Evolutionary conservation across 495 filamentous ascomycete genomes (phyloP).

Genomic region (Alectoria sarmentosa): DNA sequence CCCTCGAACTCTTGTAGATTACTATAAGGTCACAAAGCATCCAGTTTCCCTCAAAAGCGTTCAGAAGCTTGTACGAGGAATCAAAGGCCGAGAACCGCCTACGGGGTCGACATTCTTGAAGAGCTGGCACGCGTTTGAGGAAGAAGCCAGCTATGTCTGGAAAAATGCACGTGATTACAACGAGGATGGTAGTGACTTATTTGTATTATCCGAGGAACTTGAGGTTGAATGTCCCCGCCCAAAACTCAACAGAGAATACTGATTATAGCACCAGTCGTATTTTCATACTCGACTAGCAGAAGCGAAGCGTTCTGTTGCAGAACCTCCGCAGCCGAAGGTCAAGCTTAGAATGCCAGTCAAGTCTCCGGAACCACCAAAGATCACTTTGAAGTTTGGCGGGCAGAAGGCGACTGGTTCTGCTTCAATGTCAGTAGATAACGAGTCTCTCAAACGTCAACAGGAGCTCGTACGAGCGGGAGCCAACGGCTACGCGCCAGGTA

Average conservation of each 20-base stretch:
- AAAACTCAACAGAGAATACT: conserved; percentile 22
- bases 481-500: conserved; percentile 32
- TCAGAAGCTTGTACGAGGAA: conserved; percentile 63
- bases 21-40: conserved; percentile 67
- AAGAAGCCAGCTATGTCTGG: conserved; percentile 72
- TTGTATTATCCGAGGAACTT: conserved; percentile 60
- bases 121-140: conserved; percentile 72
- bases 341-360: conserved; percentile 61
- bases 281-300: conserved; percentile 59
- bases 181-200: conserved; percentile 78
- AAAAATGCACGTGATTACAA: conserved; percentile 82
- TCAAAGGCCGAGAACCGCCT: conserved; percentile 53
- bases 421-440: conserved; percentile 44
- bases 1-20: conserved; percentile 56
- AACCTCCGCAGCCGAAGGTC: conserved; percentile 65
- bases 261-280: conserved; percentile 40
- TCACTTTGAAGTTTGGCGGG: conserved; percentile 37
- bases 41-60: conserved; percentile 65
- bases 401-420: conserved; percentile 34
- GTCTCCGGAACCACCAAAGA: conserved; percentile 48
- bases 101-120: conserved; percentile 66
- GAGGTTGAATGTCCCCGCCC: conserved; percentile 47
- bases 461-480: conserved; percentile 41
- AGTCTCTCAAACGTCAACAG: conserved; percentile 42
- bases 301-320: conserved; percentile 57